Evolutionary conservation across 495 filamentous ascomycete genomes (phyloP), one percentile per base, ranked within the genome.

Genomic region (Thermochaetoides thermophila): DNA sequence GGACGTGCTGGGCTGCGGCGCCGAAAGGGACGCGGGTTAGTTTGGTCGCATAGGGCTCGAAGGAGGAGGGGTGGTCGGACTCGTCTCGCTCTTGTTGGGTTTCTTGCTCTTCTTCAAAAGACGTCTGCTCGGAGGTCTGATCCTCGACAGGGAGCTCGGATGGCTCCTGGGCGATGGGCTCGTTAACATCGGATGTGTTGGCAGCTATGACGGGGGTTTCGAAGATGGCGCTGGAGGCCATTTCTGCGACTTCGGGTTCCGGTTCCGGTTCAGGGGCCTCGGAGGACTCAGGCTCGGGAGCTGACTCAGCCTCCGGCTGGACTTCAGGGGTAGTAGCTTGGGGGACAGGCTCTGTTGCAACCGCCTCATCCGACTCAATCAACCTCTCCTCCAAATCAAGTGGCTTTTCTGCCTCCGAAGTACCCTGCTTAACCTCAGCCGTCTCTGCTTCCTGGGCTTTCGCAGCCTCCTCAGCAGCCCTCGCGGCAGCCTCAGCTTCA

Each of bases 91-190:
- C n/a, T n/a, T n/a, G n/a, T n/a, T n/a, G n/a, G n/a, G n/a, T n/a
- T n/a, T n/a, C n/a, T n/a, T n/a, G n/a, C n/a, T n/a, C n/a, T n/a
- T n/a, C n/a, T n/a, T n/a, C n/a, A n/a, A n/a, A n/a, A n/a, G n/a
- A n/a, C n/a, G n/a, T n/a, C n/a, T n/a, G n/a, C n/a, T n/a, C n/a
- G n/a, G n/a, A 5, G 6, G 7, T 12, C 21, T 23, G 29, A 3
- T 46, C 44, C 11, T 48, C 46, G 18, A 45, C 13, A 1, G 48
- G 48, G 1, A 55, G 39, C 17, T 50, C 60, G 31, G 79, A 68
- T 16, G 74, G 74, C 13, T 66, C 60, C 35, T 59, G 50, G 17
- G 29, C 11, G 17, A 28, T 32, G 37, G 63, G 65, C 10, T 71
- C 68, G 16, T 63, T 35, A 1, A 27, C 18, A 34, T 46, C 36